phyloP scores from a whole-genome alignment of 2,329 filamentous ascomycete genomes.

The Mycosphaerelloides madeirae region DNA sequence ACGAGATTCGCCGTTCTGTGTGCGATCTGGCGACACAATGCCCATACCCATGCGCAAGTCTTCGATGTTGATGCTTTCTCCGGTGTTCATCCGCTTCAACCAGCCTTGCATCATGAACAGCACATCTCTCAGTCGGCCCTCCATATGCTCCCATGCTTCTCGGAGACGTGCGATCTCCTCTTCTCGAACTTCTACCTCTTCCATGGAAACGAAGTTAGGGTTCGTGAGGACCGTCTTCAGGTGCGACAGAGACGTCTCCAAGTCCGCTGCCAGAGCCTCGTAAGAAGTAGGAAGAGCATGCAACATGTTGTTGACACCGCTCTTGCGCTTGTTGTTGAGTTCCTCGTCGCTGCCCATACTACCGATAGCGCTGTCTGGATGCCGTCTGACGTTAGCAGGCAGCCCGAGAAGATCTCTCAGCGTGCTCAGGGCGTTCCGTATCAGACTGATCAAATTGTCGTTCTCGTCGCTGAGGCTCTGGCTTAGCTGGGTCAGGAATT shows the following conservation, averaged over 20 bases:
- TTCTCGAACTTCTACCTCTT: conserved; percentile 89
- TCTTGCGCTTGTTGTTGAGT: conserved; percentile 15
- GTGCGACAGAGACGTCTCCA: conserved; percentile 74
- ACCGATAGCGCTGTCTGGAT: conserved; percentile 30
- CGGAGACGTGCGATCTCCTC: conserved; percentile 81
- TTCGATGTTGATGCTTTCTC: conserved; percentile 61
- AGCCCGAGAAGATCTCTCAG: conserved; percentile 62
- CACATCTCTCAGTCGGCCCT: conserved; percentile 82
- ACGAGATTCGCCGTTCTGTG: conserved; percentile 11
- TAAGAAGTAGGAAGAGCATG: conserved; percentile 55
- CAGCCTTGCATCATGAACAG: conserved; percentile 88
- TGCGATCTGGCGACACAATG: conserved; percentile 42
- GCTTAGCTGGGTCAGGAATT: conserved; percentile 80
- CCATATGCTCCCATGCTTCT: conserved; percentile 90
- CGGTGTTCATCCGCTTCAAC: conserved; percentile 74
- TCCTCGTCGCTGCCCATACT: conserved; percentile 26
- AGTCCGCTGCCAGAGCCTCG: conserved; percentile 65
- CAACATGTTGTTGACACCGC: conserved; percentile 30
- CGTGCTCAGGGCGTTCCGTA: conserved; percentile 65
- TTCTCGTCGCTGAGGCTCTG: conserved; percentile 88
- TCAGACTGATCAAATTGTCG: conserved; percentile 68
- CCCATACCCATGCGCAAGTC: conserved; percentile 58
- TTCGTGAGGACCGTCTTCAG: conserved; percentile 83
- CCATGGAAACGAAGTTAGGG: conserved; percentile 90
- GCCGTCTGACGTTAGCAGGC: conserved; percentile 31